Percentiles rank a stretch among this genome's conserved stretches.
Evolutionary conservation across 768 basidiomycete genomes (phyloP).

Genomic region (Suillus variegatus): DNA sequence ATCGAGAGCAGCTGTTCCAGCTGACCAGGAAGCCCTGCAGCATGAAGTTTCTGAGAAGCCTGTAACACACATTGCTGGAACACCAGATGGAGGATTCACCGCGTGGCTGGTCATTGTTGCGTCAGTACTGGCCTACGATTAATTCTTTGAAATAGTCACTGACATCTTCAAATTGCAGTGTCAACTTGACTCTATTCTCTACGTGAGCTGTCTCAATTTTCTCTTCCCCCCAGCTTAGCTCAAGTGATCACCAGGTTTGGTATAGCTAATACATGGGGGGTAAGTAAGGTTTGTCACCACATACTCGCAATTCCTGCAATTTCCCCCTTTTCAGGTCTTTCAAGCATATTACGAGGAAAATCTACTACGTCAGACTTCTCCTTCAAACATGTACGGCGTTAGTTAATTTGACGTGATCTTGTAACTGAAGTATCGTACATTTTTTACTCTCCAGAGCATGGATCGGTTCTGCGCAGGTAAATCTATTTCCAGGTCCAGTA

Average conservation of each 20-base stretch:
- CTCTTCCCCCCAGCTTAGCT: background rate
- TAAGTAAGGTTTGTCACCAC: constrained; percentile 33
- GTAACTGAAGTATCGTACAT: background rate
- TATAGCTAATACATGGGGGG: constrained; percentile 76
- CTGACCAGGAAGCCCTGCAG: no score
- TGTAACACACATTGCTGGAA: constrained; percentile 20
- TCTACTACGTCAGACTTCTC: constrained; percentile 46
- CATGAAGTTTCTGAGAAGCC: constrained; percentile 13
- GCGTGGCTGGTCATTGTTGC: constrained; percentile 33
- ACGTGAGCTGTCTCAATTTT: background rate
- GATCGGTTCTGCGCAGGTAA: constrained; percentile 78
- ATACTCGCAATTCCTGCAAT: background rate
- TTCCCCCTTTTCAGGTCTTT: constrained; percentile 49
- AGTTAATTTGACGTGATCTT: background rate
- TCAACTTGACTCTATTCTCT: constrained; percentile 21
- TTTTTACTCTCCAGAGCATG: constrained; percentile 55
- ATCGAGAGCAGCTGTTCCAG: no score
- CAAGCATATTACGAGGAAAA: constrained; percentile 69
- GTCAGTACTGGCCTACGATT: constrained; percentile 15
- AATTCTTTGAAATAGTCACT: constrained; percentile 15
- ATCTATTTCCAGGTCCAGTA: constrained; percentile 7
- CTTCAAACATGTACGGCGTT: constrained; percentile 62
- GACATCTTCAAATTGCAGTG: constrained; percentile 39
- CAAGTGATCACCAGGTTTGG: constrained; percentile 49
- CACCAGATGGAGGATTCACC: constrained; percentile 32